Evolutionary conservation across 1,284 basidiomycete genomes (phyloP), one percentile per base, ranked within the genome.

Genomic region (Moesziomyces sp.): DNA sequence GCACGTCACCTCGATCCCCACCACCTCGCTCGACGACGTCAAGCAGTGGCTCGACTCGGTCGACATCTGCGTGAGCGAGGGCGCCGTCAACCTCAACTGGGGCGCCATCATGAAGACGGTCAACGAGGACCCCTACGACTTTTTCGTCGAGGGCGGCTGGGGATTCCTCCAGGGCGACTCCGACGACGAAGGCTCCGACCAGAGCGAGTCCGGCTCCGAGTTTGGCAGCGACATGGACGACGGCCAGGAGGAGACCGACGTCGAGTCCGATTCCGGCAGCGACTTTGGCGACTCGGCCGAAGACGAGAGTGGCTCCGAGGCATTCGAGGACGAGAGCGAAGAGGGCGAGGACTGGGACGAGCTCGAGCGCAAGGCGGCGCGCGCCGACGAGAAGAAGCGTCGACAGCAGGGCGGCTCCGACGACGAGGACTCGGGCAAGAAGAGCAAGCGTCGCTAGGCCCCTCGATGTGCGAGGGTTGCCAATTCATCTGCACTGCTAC

Each of bases 51-150:
- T 99, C 28, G 95, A 99, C 59, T 71, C 68, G 42, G 94, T 97
- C 58, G 97, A 99, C 84, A 96, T 99, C 61, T 91, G 95, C 16
- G 90, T 97, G 85, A 93, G 92, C 47, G 97, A 98, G 85, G 93
- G 96, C 11, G 93, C 94, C 1, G 94, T 99, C 86, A 99, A 99
- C 85, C 87, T 98, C 85, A 97, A 97, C 83, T 99, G 97, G 97
- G 90, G 91, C 18, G 93, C 93, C 4, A 97, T 99, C 84, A 97
- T 83, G 76, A 81, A 82, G 71, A 83, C 80, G 38, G 77, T 84
- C 66, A 77, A 80, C 64, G 80, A 83, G 38, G 75, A 92, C 79
- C 95, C 97, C 0, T 91, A 93, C 80, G 93, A 93, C 53, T 99
- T 99, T 87, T 99, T 97, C 90, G 91, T 91, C 72, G 90, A 92